Evolutionary conservation across 352 stramenopile species (phyloP).

Genomic region (Globisporangium sylvaticum): DNA sequence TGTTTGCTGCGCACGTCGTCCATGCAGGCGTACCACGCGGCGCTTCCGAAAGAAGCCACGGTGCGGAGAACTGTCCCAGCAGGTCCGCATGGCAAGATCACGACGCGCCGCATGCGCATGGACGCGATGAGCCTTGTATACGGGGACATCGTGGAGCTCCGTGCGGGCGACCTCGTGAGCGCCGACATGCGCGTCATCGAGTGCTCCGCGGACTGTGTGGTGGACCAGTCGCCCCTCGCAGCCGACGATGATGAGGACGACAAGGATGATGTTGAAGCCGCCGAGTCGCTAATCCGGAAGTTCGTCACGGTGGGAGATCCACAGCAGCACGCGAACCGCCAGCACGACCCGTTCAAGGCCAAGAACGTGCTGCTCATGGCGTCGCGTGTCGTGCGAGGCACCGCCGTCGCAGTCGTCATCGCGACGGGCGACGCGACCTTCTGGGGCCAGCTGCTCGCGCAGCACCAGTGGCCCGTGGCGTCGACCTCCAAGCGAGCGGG

Average conservation of each 20-base stretch:
- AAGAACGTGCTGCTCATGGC: conserved; percentile 76
- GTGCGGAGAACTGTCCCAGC: conserved; percentile 52
- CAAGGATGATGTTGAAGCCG: conserved; percentile 16
- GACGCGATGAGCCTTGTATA: conserved; percentile 88
- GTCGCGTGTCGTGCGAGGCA: conserved; percentile 44
- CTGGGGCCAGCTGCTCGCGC: conserved; percentile 58
- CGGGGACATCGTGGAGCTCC: conserved; percentile 91
- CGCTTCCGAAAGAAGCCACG: conserved; percentile 87
- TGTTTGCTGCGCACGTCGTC: conserved; percentile 89
- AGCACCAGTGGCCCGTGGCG: conserved; percentile 54
- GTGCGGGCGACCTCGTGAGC: conserved; percentile 84
- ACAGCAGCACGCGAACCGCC: background rate
- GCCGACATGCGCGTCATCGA: conserved; percentile 85
- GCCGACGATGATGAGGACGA: conserved; percentile 28
- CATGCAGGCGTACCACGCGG: conserved; percentile 88
- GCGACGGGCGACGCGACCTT: conserved; percentile 67
- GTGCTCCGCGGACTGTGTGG: conserved; percentile 71
- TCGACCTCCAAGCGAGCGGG: conserved; percentile 6
- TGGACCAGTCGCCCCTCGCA: conserved; percentile 55
- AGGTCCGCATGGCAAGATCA: conserved; percentile 16
- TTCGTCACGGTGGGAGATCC: conserved; percentile 20
- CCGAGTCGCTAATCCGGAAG: conserved; percentile 29
- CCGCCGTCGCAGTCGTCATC: conserved; percentile 61
- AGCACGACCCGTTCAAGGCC: conserved; percentile 26
- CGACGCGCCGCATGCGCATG: conserved; percentile 83